Evolutionary conservation across 2,329 filamentous ascomycete genomes (phyloP), one percentile per base, ranked within the genome.

Genomic region (Ophiostoma tasmaniense): DNA sequence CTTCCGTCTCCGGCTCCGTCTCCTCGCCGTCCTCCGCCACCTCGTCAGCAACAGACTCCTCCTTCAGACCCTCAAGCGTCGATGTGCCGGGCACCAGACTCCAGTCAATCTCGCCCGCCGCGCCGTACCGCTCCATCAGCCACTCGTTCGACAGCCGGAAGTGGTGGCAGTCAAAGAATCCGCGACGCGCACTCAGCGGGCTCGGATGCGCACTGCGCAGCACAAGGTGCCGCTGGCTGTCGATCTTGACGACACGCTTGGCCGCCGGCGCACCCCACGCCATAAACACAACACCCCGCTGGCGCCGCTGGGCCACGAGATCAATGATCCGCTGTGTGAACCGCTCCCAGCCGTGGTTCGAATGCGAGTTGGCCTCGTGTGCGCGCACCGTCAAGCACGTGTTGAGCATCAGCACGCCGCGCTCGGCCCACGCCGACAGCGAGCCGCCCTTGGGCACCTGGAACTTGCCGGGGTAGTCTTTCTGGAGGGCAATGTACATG

Each of bases 251-350:
- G 28, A 96, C 91, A 69, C 93, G 83, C 80, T 92, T 90, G 69
- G 89, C 90, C 0, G 95, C 95, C 1, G 92, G 91, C 6, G 83
- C 88, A 20, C 95, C 95, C 95, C 95, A 99, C 0, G 94, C 94
- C 78, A 99, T 81, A 76, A 97, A 99, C 4, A 97, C 95, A 1
- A 99, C 94, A 1, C 95, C 95, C 35, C 84, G 83, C 0, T 86
- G 88, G 62, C 93, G 85, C 73, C 90, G 88, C 76, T 89, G 87
- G 0, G 90, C 90, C 1, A 98, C 91, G 0, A 91, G 85, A 73
- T 98, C 93, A 72, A 99, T 96, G 59, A 95, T 90, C 72, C 88
- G 91, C 76, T 97, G 93, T 25, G 94, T 99, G 76, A 99, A 91
- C 62, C 84, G 84, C 79, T 99, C 95, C 95, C 95, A 99, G 20